Evolutionary conservation across 1,284 basidiomycete species (phyloP).

Genomic region (Kalmanozyma brasiliensis): DNA sequence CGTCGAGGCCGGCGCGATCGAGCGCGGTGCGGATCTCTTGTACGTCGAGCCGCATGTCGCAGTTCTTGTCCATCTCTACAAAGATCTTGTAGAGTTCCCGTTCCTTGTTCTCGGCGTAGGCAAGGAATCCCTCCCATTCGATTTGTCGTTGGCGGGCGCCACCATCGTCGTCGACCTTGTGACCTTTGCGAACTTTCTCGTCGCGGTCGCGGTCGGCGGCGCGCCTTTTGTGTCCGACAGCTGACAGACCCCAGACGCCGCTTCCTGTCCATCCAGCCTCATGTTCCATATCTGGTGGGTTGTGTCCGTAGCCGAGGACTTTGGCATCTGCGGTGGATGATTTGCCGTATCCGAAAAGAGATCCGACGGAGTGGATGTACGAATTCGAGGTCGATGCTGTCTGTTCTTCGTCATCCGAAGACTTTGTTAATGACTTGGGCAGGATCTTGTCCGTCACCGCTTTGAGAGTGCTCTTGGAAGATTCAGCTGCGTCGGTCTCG

Average conservation of each 20-base stretch:
- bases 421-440: slow-evolving; percentile 10
- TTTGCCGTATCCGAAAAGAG: slow-evolving; percentile 33
- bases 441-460: slow-evolving; percentile 36
- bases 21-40: slow-evolving; percentile 59
- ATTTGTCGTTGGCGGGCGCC: slow-evolving; percentile 61
- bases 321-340: slow-evolving; percentile 11
- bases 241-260: slow-evolving; percentile 65
- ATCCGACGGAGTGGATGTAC: slow-evolving; percentile 28
- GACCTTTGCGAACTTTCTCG: slow-evolving; percentile 35
- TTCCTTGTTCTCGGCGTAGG: slow-evolving; percentile 66
- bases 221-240: slow-evolving; percentile 54
- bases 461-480: slow-evolving; percentile 21
- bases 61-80: slow-evolving; percentile 63
- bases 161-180: slow-evolving; percentile 54
- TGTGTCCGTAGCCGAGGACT: slow-evolving; percentile 21
- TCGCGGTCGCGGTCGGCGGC: slow-evolving; percentile 45
- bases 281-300: slow-evolving; percentile 51
- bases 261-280: slow-evolving; percentile 67
- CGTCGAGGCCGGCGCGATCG: slow-evolving; percentile 60
- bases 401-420: slow-evolving; percentile 4
- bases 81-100: slow-evolving; percentile 66
- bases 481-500: slow-evolving; percentile 4
- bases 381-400: slow-evolving; percentile 20
- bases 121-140: slow-evolving; percentile 67
- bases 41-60: slow-evolving; percentile 62